Conservation (phyloP, 345 rosid genomes). For the Eucalyptus cladocalyx region DNA sequence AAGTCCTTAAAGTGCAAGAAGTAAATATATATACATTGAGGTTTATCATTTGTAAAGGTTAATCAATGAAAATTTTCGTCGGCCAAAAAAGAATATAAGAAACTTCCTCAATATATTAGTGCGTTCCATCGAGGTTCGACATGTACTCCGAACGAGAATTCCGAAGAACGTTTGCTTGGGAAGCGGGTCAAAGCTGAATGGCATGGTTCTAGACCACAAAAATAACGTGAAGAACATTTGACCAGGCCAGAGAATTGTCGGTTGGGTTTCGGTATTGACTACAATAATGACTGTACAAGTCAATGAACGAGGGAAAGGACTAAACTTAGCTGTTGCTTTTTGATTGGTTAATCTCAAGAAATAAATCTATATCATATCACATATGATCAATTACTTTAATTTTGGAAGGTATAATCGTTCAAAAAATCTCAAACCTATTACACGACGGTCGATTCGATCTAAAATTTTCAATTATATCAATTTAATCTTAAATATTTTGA, state of each 20-base stretch:
- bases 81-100: background rate
- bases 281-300: background rate
- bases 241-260: background rate
- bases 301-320: background rate
- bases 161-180: background rate
- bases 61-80: background rate
- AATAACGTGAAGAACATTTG: background rate
- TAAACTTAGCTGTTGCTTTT: background rate
- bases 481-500: too few species aligned
- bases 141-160: background rate
- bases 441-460: rapidly evolving
- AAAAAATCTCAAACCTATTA: background rate
- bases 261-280: background rate
- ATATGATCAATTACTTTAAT: background rate
- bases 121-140: background rate
- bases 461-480: background rate
- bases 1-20: background rate
- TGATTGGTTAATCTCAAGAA: background rate
- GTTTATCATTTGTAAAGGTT: background rate
- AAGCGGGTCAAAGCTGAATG: background rate
- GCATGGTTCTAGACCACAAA: background rate
- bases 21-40: background rate
- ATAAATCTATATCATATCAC: background rate
- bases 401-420: background rate
- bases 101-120: background rate